phyloP scores from a whole-genome alignment of 176 grass and related monocot genomes.

The Avena insularis region DNA sequence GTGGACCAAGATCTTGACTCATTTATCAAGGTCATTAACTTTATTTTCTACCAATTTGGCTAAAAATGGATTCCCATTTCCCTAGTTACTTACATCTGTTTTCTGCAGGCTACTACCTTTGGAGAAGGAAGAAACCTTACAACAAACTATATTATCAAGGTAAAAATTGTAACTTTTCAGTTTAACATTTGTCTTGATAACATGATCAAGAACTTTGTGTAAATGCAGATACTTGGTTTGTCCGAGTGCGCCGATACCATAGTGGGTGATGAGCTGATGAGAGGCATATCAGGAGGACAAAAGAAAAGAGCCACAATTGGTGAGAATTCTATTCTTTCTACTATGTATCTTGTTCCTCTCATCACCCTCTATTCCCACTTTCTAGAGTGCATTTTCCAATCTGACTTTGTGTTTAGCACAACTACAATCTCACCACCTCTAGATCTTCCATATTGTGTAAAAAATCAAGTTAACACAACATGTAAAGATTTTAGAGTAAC shows the following conservation, averaged over 20 bases:
- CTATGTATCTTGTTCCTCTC: slow-evolving; percentile 5
- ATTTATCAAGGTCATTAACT: slow-evolving; percentile 63
- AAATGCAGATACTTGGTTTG: slow-evolving; percentile 82
- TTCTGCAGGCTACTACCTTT: slow-evolving; percentile 66
- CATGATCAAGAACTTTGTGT: slow-evolving; percentile 28
- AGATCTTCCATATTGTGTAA: background rate
- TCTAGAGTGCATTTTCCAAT: slow-evolving; percentile 4
- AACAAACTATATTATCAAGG: slow-evolving; percentile 92
- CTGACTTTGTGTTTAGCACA: background rate
- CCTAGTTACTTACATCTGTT: slow-evolving; percentile 40
- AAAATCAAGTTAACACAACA: background rate
- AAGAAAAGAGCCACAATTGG: slow-evolving; percentile 94
- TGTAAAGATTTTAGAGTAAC: background rate
- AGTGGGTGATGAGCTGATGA: slow-evolving; percentile 90
- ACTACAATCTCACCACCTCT: slow-evolving; percentile 1
- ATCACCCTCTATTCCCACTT: background rate
- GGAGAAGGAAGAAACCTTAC: slow-evolving; percentile 86
- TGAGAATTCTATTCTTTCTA: slow-evolving; percentile 35
- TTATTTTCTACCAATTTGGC: background rate
- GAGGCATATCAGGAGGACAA: slow-evolving; percentile 98
- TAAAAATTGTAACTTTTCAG: slow-evolving; percentile 33
- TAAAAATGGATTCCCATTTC: slow-evolving; percentile 6
- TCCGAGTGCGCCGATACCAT: slow-evolving; percentile 84
- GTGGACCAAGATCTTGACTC: slow-evolving; percentile 82
- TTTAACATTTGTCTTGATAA: slow-evolving; percentile 27